Evolutionary conservation across 257 asterid genomes (phyloP), one percentile per base, ranked within the genome.

Genomic region (Orobanche coerulescens): DNA sequence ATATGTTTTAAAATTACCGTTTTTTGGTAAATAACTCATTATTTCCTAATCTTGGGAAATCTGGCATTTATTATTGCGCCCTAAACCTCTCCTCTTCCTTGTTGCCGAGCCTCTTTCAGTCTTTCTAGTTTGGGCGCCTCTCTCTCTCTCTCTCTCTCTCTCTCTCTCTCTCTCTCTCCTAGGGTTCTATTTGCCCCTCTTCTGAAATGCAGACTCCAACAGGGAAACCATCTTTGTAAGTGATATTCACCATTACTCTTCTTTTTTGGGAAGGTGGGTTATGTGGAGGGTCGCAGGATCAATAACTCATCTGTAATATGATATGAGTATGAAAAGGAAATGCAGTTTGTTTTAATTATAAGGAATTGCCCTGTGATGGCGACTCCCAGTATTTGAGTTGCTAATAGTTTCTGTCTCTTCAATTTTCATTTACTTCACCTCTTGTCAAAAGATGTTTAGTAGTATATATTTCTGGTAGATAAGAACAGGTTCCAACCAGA

Each of bases 51-150:
- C 5, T 30, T 30, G 36, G 36, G 36, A 20, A 47, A 47, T 3
- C 54, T 18, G 28, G 30, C 54, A 47, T 47, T 47, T 47, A 47
- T 47, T 47, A 47, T 47, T 47, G 54, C 54, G 28, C 54, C 54
- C 54, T 2, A 19, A 18, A 2, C 54, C 54, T 30, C 7, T 7
- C 5, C 7, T 7, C 36, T 7, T 30, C 36, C 36, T 30, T 30
- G 36, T 30, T 3, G 7, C 36, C 36, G 20, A 23, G 26, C 36
- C 36, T 6, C n/a, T 8, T 47, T n/a, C n/a, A n/a, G n/a, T n/a
- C n/a, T n/a, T 47, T 20, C 28, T 47, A 47, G 54, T 19, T 9
- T 23, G 14, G n/a, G 22, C 51, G 1, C 51, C 4, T 9, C 36
- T 30, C 36, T n/a, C n/a, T n/a, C n/a, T n/a, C n/a, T n/a, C 8